phyloP scores from a whole-genome alignment of 2,329 filamentous ascomycete species.

The Chaetomiaceae sp. region DNA sequence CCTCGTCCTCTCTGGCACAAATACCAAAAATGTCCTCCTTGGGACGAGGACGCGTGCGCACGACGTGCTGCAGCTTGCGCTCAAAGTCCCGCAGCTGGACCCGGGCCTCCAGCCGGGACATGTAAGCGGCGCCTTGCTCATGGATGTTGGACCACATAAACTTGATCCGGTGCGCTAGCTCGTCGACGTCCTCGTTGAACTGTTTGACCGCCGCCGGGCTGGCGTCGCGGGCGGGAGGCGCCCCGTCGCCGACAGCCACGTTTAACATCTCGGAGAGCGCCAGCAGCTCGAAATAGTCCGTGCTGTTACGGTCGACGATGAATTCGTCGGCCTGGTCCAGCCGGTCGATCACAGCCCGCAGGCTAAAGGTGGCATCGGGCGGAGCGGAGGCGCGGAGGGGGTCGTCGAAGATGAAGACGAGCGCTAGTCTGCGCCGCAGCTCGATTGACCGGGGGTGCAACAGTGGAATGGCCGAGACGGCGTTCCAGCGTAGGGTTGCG shows the following conservation, averaged over 20 bases:
- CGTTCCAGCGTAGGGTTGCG: constrained; percentile 48
- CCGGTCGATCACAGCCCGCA: constrained; percentile 40
- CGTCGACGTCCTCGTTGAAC: constrained; percentile 69
- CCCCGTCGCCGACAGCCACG: constrained; percentile 63
- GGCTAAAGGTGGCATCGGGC: constrained; percentile 36
- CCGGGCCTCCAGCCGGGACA: constrained; percentile 71
- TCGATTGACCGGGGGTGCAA: constrained; percentile 46
- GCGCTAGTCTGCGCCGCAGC: constrained; percentile 60
- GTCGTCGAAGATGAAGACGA: constrained; percentile 50
- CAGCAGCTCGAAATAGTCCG: constrained; percentile 63
- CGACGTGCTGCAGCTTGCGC: constrained; percentile 63
- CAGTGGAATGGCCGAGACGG: constrained; percentile 54
- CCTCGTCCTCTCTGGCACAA: constrained; percentile 28
- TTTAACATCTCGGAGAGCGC: constrained; percentile 65
- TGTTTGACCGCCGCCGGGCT: constrained; percentile 25
- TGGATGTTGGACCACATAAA: constrained; percentile 57
- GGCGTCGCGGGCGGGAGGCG: constrained; percentile 22
- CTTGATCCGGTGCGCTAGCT: constrained; percentile 54
- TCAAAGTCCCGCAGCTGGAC: constrained; percentile 67
- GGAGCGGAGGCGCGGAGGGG: constrained; percentile 35
- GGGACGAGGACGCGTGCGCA: constrained; percentile 56
- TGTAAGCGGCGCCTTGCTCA: constrained; percentile 65
- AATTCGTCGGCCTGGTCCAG: constrained; percentile 44
- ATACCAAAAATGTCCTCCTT: constrained; percentile 48
- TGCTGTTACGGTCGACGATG: constrained; percentile 41